A percentile compares a stretch with the other conserved stretches of the same genome.
These are phyloP conservation scores for Trichoderma koningiopsis DNA, from an alignment of 2,329 filamentous ascomycete species.

Conservation along the genomic window DNA sequence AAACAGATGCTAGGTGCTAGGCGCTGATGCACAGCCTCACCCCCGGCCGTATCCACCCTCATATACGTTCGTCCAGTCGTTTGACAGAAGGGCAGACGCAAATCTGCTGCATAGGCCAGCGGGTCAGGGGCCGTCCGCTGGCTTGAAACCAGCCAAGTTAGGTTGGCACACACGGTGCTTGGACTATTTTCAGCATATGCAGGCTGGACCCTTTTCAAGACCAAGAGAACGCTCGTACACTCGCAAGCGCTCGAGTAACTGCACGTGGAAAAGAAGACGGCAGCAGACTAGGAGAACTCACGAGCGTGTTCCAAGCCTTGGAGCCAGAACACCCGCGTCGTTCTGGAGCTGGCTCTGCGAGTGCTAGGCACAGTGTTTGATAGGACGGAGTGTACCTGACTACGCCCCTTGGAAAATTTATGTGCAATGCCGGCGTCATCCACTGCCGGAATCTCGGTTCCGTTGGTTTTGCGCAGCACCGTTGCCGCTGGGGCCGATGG, in stretches of 20 bases:
- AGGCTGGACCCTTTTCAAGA: not conserved
- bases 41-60: slow-evolving; percentile 15
- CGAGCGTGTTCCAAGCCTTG: not conserved
- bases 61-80: slow-evolving; percentile 18
- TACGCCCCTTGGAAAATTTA: slow-evolving; percentile 6
- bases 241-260: not conserved
- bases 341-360: slow-evolving; percentile 8
- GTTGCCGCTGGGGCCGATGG: slow-evolving; percentile 4
- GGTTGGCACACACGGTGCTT: slow-evolving; percentile 2
- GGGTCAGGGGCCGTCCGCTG: slow-evolving; percentile 13
- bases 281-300: not conserved
- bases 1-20: slow-evolving; percentile 20
- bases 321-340: not conserved
- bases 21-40: slow-evolving; percentile 22
- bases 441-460: slow-evolving; percentile 23
- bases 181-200: not conserved
- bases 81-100: slow-evolving; percentile 2
- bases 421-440: slow-evolving; percentile 17
- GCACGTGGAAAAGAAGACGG: not conserved
- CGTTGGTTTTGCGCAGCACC: slow-evolving; percentile 14
- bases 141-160: slow-evolving; percentile 9
- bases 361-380: slow-evolving; percentile 5
- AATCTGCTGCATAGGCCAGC: not conserved
- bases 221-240: not conserved
- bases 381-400: not conserved